phyloP scores from a whole-genome alignment of 495 filamentous ascomycete species.

The Aspergillus affinis region DNA sequence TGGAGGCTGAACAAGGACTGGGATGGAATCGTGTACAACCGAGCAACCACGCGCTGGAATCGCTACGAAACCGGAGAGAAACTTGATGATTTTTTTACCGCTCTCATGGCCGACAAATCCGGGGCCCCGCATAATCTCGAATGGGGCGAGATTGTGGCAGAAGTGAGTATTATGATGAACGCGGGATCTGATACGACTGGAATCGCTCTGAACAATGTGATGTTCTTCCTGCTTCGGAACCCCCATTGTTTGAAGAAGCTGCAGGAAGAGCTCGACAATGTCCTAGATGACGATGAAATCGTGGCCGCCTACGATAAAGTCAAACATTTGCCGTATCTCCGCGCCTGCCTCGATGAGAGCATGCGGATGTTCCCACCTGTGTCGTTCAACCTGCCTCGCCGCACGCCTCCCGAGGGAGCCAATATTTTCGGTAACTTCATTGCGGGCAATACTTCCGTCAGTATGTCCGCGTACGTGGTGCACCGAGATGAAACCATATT shows the following conservation, averaged over 20 bases:
- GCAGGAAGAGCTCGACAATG: conserved; percentile 52
- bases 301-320: conserved; percentile 39
- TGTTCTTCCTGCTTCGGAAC: conserved; percentile 55
- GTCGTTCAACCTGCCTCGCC: conserved; percentile 25
- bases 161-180: conserved; percentile 41
- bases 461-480: conserved; percentile 23
- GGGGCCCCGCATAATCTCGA: conserved; percentile 27
- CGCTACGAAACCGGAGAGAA: conserved; percentile 43
- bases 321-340: conserved; percentile 36
- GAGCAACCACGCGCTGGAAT: conserved; percentile 28
- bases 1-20: conserved; percentile 22
- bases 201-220: conserved; percentile 41
- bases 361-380: conserved; percentile 38
- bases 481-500: conserved; percentile 26
- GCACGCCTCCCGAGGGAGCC: conserved; percentile 30
- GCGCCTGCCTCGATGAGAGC: conserved; percentile 42
- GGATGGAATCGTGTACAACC: conserved; percentile 35
- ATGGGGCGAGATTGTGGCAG: conserved; percentile 28
- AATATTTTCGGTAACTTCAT: conserved; percentile 30
- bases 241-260: conserved; percentile 48
- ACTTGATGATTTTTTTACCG: conserved; percentile 53
- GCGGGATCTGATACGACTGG: conserved; percentile 55
- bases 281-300: conserved; percentile 30
- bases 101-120: conserved; percentile 49
- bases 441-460: conserved; percentile 25